A percentile compares a stretch with the other conserved stretches of the same genome.
Conservation (phyloP, 2,329 filamentous ascomycete genomes). For the Monilinia laxa region DNA sequence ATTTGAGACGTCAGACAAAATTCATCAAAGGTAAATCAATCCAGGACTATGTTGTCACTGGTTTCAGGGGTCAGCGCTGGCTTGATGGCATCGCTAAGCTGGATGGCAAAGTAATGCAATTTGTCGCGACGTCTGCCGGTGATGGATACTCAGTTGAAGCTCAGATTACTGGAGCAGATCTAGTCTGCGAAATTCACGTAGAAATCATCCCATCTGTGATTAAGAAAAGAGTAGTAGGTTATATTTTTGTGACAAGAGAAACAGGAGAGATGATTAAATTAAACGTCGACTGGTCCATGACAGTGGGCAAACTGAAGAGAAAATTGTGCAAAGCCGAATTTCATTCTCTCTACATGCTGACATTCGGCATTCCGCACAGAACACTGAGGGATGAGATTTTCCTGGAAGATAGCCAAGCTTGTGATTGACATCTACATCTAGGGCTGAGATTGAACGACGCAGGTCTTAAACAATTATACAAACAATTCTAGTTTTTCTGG, state of each 20-base stretch:
- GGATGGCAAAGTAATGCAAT: slow-evolving; percentile 27
- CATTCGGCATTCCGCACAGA: no score
- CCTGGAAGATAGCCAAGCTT: background rate
- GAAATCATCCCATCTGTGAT: slow-evolving; percentile 14
- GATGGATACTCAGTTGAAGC: slow-evolving; percentile 24
- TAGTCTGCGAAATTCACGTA: slow-evolving; percentile 19
- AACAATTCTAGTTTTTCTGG: background rate
- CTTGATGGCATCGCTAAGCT: slow-evolving; percentile 26
- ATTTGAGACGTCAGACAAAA: slow-evolving; percentile 14
- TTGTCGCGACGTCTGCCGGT: slow-evolving; percentile 18
- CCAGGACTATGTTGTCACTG: slow-evolving; percentile 44
- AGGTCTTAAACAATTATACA: background rate
- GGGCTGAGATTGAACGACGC: background rate
- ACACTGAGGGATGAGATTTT: no score
- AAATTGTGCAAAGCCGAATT: no score
- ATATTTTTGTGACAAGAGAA: slow-evolving; percentile 67
- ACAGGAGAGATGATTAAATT: slow-evolving; percentile 60
- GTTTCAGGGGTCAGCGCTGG: slow-evolving; percentile 18
- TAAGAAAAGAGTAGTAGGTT: background rate
- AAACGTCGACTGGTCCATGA: background rate
- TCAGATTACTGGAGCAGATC: slow-evolving; percentile 18
- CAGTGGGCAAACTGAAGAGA: background rate
- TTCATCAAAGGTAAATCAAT: slow-evolving; percentile 1
- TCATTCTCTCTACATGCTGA: no score
- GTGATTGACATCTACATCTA: background rate